Percentiles rank a stretch among this genome's conserved stretches.
Evolutionary conservation across 371 early-diverging fungal species (phyloP).

Genomic region (Gilbertella persicaria): DNA sequence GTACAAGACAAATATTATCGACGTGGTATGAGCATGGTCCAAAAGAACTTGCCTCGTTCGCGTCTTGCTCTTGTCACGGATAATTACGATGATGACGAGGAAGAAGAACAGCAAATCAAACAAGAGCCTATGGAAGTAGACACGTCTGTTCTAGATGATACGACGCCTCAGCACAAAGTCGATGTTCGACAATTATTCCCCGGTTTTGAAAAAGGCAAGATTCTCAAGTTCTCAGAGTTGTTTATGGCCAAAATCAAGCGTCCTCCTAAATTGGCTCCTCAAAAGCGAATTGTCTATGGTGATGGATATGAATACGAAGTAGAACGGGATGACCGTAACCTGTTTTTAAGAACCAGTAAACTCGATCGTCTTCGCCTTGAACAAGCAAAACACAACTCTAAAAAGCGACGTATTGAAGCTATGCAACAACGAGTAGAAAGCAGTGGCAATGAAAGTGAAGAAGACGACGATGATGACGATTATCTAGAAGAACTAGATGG

Average conservation of each 20-base stretch:
- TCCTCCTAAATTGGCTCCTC: slow-evolving; percentile 31
- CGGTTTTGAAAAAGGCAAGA: slow-evolving; percentile 61
- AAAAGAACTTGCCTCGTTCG: slow-evolving; percentile 30
- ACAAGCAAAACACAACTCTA: slow-evolving; percentile 18
- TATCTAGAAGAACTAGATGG: slow-evolving; percentile 17
- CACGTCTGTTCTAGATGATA: background rate
- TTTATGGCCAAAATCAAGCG: slow-evolving; percentile 53
- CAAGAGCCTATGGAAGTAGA: background rate
- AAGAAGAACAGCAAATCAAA: slow-evolving; percentile 42
- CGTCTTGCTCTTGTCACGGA: slow-evolving; percentile 47
- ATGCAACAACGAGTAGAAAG: slow-evolving; percentile 14
- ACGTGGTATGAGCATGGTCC: slow-evolving; percentile 39
- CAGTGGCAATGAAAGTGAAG: slow-evolving; percentile 27
- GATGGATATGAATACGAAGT: slow-evolving; percentile 50
- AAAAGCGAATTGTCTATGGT: slow-evolving; percentile 35
- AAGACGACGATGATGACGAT: slow-evolving; percentile 33
- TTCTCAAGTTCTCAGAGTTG: slow-evolving; percentile 70
- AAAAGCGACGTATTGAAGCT: slow-evolving; percentile 36
- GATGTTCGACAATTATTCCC: slow-evolving; percentile 66
- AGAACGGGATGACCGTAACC: slow-evolving; percentile 40
- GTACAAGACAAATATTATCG: slow-evolving; percentile 50
- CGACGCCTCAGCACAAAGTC: slow-evolving; percentile 4
- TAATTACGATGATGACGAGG: slow-evolving; percentile 69
- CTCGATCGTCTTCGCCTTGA: slow-evolving; percentile 25
- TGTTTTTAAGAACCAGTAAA: slow-evolving; percentile 37